Evolutionary conservation across 441 rosid species (phyloP).

Genomic region (Brassica balearica): DNA sequence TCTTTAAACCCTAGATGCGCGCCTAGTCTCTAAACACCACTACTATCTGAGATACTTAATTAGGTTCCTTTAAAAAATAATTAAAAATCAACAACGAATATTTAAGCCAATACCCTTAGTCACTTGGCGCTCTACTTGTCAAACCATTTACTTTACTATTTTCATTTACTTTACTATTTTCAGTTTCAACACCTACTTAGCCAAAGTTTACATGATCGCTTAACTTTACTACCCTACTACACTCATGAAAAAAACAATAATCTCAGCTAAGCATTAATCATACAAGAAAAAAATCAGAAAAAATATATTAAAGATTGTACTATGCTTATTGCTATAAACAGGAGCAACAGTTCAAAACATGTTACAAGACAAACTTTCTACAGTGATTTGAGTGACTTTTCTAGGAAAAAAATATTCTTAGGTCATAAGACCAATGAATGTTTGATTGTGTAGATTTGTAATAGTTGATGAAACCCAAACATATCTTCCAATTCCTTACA

Average conservation of each 20-base stretch:
- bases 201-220: conserved; percentile 12
- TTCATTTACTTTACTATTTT: too few species aligned
- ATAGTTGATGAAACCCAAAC: conserved; percentile 9
- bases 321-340: conserved; percentile 24
- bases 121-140: not conserved
- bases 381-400: conserved; percentile 12
- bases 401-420: not conserved
- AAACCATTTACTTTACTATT: not conserved
- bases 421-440: not conserved
- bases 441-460: conserved; percentile 12
- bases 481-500: conserved; percentile 29
- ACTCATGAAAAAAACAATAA: not conserved
- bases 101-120: conserved; percentile 1
- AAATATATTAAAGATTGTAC: not conserved
- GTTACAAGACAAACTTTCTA: not conserved
- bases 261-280: not conserved
- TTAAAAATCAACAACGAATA: conserved; percentile 4
- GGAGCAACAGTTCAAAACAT: not conserved
- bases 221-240: not conserved
- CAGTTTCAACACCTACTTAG: not conserved
- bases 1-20: not conserved
- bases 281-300: not conserved
- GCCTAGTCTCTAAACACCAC: conserved; percentile 14
- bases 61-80: not conserved
- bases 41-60: conserved; percentile 9